Base-by-base conservation (phyloP, 441 rosid genomes). In the Populus trichocarpa region DNA sequence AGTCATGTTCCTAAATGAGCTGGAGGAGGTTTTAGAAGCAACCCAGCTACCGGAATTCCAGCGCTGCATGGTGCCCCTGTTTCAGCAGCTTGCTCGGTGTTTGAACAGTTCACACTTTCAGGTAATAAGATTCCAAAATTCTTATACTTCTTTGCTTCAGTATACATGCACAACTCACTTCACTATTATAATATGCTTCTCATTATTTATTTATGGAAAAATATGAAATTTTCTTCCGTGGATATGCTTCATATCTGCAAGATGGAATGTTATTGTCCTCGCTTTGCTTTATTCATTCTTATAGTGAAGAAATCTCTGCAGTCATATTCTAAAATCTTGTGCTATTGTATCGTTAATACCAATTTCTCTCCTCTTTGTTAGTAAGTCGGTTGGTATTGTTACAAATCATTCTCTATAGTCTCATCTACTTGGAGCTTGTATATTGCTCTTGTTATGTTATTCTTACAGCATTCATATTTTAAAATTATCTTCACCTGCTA, bases 31-130 rank as follows among this genome's bases (percentile, higher is more conserved):
- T 38, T 76, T 94, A 67, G 98, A 94, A 88, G 91, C 89, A 67
- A 91, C 94, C 72, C 94, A 87, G 80, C 81, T 79, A 59, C 71
- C 90, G 18, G 98, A 94, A 82, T 94, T 94, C 78, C 94, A 90
- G 78, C 85, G 89, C 23, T 92, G 96, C 79, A 89, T 91, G 97
- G 86, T 91, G 53, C 94, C 97, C 2, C 86, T 94, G 75, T 91
- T 90, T 84, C 89, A 77, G 82, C 90, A 87, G 79, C 84, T 94
- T 73, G 91, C 91, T 73, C 85, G 80, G 69, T 94, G 98, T 78
- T 78, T 94, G 86, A 88, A 85, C 85, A 92, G 97, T 77, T 88
- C 88, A 68, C 98, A 94, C 85, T 92, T 91, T 87, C 98, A 92
- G 97, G 98, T 93, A 84, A 59, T 12, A 5, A 65, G 33, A 66